Conservation (phyloP, 2,329 filamentous ascomycete species). For the Tolypocladium album region DNA sequence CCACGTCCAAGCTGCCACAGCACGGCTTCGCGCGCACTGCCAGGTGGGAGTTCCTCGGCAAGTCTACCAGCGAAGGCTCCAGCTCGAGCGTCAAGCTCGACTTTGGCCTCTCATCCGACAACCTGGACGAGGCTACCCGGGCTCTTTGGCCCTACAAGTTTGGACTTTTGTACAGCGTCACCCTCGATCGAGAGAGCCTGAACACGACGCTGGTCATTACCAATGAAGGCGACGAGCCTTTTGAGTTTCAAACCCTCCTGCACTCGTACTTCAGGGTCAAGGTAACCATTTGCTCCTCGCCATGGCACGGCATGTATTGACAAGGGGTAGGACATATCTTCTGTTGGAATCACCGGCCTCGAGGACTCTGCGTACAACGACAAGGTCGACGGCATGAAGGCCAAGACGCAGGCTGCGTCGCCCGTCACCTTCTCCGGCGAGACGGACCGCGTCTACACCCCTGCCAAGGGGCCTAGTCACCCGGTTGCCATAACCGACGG, state of each 20-base stretch:
- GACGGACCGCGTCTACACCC: conserved; percentile 81
- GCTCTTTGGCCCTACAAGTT: conserved; percentile 80
- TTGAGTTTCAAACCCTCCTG: conserved; percentile 85
- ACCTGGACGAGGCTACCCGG: conserved; percentile 56
- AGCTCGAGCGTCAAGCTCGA: conserved; percentile 79
- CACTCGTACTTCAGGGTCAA: conserved; percentile 82
- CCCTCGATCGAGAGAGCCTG: conserved; percentile 62
- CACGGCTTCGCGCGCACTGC: conserved; percentile 90
- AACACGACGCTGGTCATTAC: conserved; percentile 76
- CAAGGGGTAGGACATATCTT: conserved; percentile 61
- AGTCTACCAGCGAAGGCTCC: conserved; percentile 47
- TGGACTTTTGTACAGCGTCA: conserved; percentile 87
- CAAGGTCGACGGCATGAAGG: conserved; percentile 60
- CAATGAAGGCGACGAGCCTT: conserved; percentile 72
- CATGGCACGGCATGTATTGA: background rate
- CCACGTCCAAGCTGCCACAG: conserved; percentile 74
- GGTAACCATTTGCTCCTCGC: conserved; percentile 37
- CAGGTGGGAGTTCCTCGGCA: conserved; percentile 89
- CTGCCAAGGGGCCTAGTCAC: conserved; percentile 46
- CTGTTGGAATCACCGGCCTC: conserved; percentile 64
- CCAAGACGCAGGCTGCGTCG: conserved; percentile 53
- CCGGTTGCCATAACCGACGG: conserved; percentile 51
- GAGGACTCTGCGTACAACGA: conserved; percentile 68
- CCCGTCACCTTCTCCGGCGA: conserved; percentile 63
- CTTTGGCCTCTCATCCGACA: conserved; percentile 73